A percentile compares a stretch with the other conserved stretches of the same genome.
Evolutionary conservation across 2,329 filamentous ascomycete genomes (phyloP).

Genomic region (Colletotrichum sp.): DNA sequence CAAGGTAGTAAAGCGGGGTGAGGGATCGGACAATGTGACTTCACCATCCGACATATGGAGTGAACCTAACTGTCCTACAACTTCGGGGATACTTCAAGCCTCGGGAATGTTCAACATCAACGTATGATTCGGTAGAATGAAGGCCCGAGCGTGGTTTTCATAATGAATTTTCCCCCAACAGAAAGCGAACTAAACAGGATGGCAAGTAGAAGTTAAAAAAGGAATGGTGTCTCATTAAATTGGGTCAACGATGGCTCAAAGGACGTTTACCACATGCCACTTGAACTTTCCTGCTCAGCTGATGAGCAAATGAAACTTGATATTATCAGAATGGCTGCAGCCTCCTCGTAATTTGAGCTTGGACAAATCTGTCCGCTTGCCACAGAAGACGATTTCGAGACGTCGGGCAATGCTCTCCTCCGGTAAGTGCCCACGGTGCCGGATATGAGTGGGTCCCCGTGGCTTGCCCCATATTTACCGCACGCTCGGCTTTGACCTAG

Average conservation of each 20-base stretch:
- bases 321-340: not conserved
- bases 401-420: not conserved
- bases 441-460: not conserved
- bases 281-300: not conserved
- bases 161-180: not conserved
- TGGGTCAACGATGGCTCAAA: not conserved
- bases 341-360: too few species aligned
- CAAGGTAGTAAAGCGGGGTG: not conserved
- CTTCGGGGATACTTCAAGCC: not conserved
- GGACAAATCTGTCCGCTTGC: not conserved
- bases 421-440: not conserved
- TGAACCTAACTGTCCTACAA: not conserved
- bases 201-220: not conserved
- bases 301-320: not conserved
- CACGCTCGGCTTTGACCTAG: not conserved
- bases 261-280: not conserved
- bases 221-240: not conserved
- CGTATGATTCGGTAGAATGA: not conserved
- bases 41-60: not conserved
- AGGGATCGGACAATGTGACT: not conserved
- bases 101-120: not conserved
- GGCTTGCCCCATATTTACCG: not conserved
- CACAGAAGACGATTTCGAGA: accelerated
- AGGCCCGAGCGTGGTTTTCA: not conserved
- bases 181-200: not conserved